Evolutionary conservation across 1,284 basidiomycete genomes (phyloP), one percentile per base, ranked within the genome.

Genomic region (Irpex rosettiformis): DNA sequence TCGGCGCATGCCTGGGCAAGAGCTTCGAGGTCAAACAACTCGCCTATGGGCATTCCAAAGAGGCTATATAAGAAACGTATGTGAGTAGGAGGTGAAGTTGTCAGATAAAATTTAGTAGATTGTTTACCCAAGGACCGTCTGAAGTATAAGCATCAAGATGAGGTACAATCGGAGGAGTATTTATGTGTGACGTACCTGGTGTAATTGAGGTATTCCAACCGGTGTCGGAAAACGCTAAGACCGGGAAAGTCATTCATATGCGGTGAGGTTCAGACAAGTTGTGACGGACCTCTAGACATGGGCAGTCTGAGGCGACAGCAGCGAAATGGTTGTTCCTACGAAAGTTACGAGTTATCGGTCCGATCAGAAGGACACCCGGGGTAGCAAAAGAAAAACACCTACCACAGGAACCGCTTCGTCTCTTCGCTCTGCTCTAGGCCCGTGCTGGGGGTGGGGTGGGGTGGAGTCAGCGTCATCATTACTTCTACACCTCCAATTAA

Each of bases 271-370:
- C n/a, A 47, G 8, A 18, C 43, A 6, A 18, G 7, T 2, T 4
- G 22, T 16, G 13, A 29, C n/a, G 33, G 11, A 85, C 86, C 80
- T 89, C 88, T 52, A 91, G 71, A 2, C 85, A 73, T 16, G 89
- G 89, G 63, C 85, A 83, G 71, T 91, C 88, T 22, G 85, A 87
- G 2, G 86, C 88, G 40, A 89, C 69, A 3, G 88, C 87, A 0
- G 88, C 84, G 68, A 91, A 89, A 67, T 91, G 88, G 66, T 89
- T 87, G 72, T 91, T 79, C 89, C 88, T 89, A 59, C 57, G n/a
- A n/a, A n/a, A n/a, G n/a, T 62, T 58, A 3, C 30, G 30, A 33
- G 30, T 3, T 4, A 59, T 18, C 5, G 37, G 2, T 48, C 22
- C 6, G 7, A 29, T 4, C n/a, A n/a, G n/a, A n/a, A n/a, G n/a